Evolutionary conservation across 75 land plant species (phyloP), one percentile per base, ranked within the genome.

Genomic region (Adiantum capillusveneris): DNA sequence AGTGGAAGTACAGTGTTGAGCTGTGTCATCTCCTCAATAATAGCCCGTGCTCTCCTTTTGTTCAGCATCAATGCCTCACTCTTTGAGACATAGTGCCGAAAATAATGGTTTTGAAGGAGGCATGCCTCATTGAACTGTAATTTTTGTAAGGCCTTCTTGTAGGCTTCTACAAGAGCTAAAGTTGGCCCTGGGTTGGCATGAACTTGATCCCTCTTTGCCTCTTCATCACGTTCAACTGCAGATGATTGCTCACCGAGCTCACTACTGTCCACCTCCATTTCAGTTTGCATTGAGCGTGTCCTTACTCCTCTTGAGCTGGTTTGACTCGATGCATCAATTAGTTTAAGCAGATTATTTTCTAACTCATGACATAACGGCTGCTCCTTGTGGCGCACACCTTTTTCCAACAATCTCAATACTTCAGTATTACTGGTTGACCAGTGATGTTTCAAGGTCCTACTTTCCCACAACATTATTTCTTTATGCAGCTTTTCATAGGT

Each of bases 1-100:
- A 75, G 52, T 22, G 77, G 77, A 27, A 75, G 53, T 20, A 44
- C 63, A 25, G 73, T 69, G 1, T 44, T 27, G 28, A 75, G 54
- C 5, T 58, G 53, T n/a, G 77, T 53, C 29, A 69, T 37, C 57
- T 75, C 77, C 52, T 75, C 62, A 7, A 51, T 26, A 29, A 75
- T 61, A 42, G 63, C 46, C 56, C 72, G 56, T 56, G 42, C 57
- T 44, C 77, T 58, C 26, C 63, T 70, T 25, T 75, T 64, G 26
- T 63, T 75, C 42, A 58, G 65, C 17, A 36, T 57, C 13, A 63
- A 72, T 45, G 53, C 45, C 12, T 63, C 64, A 25, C 57, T 62
- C 49, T 46, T 17, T 20, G 17, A 3, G 49, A n/a, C 5, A 5
- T 46, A 2, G 14, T 46, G n/a, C 17, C 49, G 49, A 17, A 7